A percentile compares a stretch with the other conserved stretches of the same genome.
Evolutionary conservation across 2,329 filamentous ascomycete species (phyloP).

Genomic region (Zalaria obscura): DNA sequence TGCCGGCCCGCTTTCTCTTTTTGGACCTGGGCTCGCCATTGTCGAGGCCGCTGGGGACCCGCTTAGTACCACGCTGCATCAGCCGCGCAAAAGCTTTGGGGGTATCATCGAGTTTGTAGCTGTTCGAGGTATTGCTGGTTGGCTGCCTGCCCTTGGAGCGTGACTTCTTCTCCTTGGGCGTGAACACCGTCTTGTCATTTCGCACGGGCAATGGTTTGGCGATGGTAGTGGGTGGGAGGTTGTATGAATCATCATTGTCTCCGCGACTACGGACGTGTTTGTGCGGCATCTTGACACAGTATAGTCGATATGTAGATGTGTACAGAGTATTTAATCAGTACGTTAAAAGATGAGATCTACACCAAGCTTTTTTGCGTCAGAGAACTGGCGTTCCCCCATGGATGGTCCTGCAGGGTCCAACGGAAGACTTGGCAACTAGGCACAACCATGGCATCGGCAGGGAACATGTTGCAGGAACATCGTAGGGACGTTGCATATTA

Average conservation of each 20-base stretch:
- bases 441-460: too few species aligned
- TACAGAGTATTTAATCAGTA: too few species aligned
- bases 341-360: too few species aligned
- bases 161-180: constrained; percentile 14
- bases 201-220: constrained; percentile 46
- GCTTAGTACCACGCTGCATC: constrained; percentile 55
- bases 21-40: constrained; percentile 45
- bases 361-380: too few species aligned
- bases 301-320: too few species aligned
- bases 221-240: constrained; percentile 46
- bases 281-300: constrained; percentile 10
- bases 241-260: constrained; percentile 23
- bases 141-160: constrained; percentile 17
- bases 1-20: constrained; percentile 19
- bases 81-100: constrained; percentile 77
- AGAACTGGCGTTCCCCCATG: too few species aligned
- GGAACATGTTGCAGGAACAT: too few species aligned
- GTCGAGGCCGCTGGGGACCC: constrained; percentile 50
- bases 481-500: too few species aligned
- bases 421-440: too few species aligned
- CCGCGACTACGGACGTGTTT: constrained; percentile 18
- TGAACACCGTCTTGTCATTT: constrained; percentile 16
- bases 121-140: constrained; percentile 19
- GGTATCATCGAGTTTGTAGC: constrained; percentile 58
- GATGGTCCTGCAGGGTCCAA: too few species aligned